These are phyloP conservation scores for Cenchrus americanus DNA, from an alignment of 176 grass and related monocot genomes.

Conservation along the genomic window DNA sequence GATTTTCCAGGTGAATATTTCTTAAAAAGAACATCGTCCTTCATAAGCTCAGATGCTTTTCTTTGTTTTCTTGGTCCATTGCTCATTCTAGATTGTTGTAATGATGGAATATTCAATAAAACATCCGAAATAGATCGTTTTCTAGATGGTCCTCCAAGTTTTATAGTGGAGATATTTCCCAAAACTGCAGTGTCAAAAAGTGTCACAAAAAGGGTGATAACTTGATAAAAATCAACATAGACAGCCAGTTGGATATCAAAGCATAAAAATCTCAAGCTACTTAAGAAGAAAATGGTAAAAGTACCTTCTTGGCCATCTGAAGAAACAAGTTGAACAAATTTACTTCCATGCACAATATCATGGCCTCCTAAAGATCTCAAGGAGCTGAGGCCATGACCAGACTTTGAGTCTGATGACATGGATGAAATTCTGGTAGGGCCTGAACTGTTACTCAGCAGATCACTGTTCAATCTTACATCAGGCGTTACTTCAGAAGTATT, in stretches of 20 bases:
- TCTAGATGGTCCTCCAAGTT: slow-evolving; percentile 49
- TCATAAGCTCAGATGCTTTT: slow-evolving; percentile 51
- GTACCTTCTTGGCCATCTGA: slow-evolving; percentile 41
- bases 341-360: slow-evolving; percentile 31
- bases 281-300: background rate
- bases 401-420: slow-evolving; percentile 43
- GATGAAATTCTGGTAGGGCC: slow-evolving; percentile 48
- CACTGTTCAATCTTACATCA: slow-evolving; percentile 43
- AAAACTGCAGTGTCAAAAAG: slow-evolving; percentile 51
- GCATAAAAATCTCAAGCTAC: slow-evolving; percentile 33
- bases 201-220: background rate
- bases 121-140: slow-evolving; percentile 69
- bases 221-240: slow-evolving; percentile 19
- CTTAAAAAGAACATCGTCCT: slow-evolving; percentile 33
- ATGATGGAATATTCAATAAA: slow-evolving; percentile 58
- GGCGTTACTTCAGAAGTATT: slow-evolving; percentile 29
- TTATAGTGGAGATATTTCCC: slow-evolving; percentile 39
- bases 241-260: slow-evolving; percentile 34
- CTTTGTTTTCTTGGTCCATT: slow-evolving; percentile 53
- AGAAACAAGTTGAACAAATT: slow-evolving; percentile 34
- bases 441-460: slow-evolving; percentile 46
- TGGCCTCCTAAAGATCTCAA: slow-evolving; percentile 45
- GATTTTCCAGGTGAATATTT: slow-evolving; percentile 43
- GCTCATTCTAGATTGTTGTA: slow-evolving; percentile 47
- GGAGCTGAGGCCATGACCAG: slow-evolving; percentile 52